Evolutionary conservation across 2,329 filamentous ascomycete species (phyloP).

Genomic region (Hymenoscyphus salicellus): DNA sequence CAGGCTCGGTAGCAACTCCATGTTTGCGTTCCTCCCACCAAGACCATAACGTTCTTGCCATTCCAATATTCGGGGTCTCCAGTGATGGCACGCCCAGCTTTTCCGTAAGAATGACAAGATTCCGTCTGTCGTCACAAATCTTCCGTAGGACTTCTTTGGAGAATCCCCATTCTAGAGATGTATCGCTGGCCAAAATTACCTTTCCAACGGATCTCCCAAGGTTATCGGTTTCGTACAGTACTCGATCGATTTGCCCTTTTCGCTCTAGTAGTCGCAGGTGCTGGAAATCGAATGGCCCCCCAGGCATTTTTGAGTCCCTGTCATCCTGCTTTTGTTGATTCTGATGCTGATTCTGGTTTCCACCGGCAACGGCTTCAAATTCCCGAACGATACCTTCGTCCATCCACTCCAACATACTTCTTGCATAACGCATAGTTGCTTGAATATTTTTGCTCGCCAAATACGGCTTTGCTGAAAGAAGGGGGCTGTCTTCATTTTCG

Average conservation of each 20-base stretch:
- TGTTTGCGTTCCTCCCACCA: constrained; percentile 70
- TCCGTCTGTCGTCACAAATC: constrained; percentile 73
- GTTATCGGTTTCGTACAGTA: constrained; percentile 50
- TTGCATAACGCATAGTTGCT: constrained; percentile 83
- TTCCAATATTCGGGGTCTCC: constrained; percentile 29
- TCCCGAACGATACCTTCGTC: constrained; percentile 91
- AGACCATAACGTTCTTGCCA: constrained; percentile 76
- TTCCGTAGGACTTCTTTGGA: constrained; percentile 74
- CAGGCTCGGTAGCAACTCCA: constrained; percentile 57
- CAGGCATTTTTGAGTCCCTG: constrained; percentile 39
- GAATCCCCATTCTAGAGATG: constrained; percentile 91
- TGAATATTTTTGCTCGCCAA: constrained; percentile 82
- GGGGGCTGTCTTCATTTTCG: constrained; percentile 47
- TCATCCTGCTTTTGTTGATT: constrained; percentile 45
- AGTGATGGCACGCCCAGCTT: constrained; percentile 47
- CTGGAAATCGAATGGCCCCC: constrained; percentile 85
- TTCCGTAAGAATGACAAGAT: constrained; percentile 85
- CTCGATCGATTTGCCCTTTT: constrained; percentile 72
- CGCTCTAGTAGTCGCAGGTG: constrained; percentile 81
- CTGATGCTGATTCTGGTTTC: constrained; percentile 37
- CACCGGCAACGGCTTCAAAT: constrained; percentile 64
- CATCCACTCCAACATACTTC: constrained; percentile 99
- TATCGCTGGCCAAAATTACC: constrained; percentile 88
- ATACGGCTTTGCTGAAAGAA: constrained; percentile 63
- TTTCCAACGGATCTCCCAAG: constrained; percentile 49